Percentiles rank a stretch among this genome's conserved stretches.
Conservation (phyloP, 768 basidiomycete genomes). For the Mycena galopus region DNA sequence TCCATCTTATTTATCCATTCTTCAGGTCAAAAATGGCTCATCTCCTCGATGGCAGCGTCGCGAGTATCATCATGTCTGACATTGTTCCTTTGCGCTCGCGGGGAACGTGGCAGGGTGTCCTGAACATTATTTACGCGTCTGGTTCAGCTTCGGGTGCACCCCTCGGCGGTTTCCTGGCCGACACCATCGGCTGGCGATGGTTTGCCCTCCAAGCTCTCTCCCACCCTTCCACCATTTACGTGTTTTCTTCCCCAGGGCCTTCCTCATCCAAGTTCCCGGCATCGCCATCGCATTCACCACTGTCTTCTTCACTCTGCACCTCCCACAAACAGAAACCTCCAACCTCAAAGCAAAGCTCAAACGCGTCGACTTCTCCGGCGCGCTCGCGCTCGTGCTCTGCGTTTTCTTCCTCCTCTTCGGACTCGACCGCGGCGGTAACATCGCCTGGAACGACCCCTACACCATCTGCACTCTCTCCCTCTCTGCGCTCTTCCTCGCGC, state of each 20-base stretch:
- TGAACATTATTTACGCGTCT: conserved; percentile 70
- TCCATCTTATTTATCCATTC: conserved; percentile 4
- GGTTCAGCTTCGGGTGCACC: conserved; percentile 74
- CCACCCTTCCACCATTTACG: background rate
- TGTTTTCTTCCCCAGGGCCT: conserved; percentile 55
- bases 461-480: conserved; percentile 53
- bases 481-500: conserved; percentile 48
- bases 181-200: conserved; percentile 80
- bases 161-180: conserved; percentile 71
- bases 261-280: conserved; percentile 71
- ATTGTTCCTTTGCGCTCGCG: conserved; percentile 71
- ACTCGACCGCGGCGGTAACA: conserved; percentile 66
- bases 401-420: conserved; percentile 70
- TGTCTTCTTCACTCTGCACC: conserved; percentile 67
- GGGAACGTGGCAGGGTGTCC: conserved; percentile 81
- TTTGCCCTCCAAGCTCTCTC: conserved; percentile 33
- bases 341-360: conserved; percentile 65
- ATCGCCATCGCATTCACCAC: conserved; percentile 65
- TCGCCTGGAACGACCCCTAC: conserved; percentile 58
- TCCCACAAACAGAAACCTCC: conserved; percentile 57
- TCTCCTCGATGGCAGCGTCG: conserved; percentile 53
- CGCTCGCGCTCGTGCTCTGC: conserved; percentile 65
- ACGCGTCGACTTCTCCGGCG: conserved; percentile 75
- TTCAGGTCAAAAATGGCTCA: background rate
- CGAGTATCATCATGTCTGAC: conserved; percentile 76